Conservation (phyloP, 257 asterid genomes). For the Salvia hispanica region DNA sequence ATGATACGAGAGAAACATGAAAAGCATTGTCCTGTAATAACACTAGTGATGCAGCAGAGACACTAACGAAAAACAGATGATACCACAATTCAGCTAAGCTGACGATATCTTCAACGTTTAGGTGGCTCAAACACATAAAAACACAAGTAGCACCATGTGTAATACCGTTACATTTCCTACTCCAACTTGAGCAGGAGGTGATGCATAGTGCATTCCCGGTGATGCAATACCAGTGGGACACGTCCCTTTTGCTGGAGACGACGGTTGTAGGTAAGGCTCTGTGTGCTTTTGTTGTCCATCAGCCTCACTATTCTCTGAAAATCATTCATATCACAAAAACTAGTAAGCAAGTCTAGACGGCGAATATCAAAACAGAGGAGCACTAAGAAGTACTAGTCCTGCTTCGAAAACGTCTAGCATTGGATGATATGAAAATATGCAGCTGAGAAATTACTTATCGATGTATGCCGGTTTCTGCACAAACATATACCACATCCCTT, state of each 20-base stretch:
- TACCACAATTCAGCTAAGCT: conserved; percentile 10
- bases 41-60: conserved; percentile 10
- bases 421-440: too few relatives aligned
- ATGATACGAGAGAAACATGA: conserved; percentile 20
- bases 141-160: conserved; percentile 15
- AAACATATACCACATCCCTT: background rate
- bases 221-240: conserved; percentile 56
- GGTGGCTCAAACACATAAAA: conserved; percentile 8
- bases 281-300: conserved; percentile 62
- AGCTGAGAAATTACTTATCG: background rate
- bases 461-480: background rate
- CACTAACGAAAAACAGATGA: conserved; percentile 10
- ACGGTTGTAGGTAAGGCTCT: conserved; percentile 50
- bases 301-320: conserved; percentile 67
- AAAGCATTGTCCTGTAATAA: background rate
- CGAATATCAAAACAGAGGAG: conserved; percentile 5
- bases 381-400: background rate
- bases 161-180: conserved; percentile 69
- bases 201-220: conserved; percentile 57
- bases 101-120: background rate
- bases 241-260: conserved; percentile 61
- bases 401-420: conserved; percentile 3
- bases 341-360: conserved; percentile 5
- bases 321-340: conserved; percentile 25
- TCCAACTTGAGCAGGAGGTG: conserved; percentile 64